These are phyloP conservation scores for Hibiscus tridactylites DNA, from an alignment of 345 rosid genomes.

Conservation along the genomic window DNA sequence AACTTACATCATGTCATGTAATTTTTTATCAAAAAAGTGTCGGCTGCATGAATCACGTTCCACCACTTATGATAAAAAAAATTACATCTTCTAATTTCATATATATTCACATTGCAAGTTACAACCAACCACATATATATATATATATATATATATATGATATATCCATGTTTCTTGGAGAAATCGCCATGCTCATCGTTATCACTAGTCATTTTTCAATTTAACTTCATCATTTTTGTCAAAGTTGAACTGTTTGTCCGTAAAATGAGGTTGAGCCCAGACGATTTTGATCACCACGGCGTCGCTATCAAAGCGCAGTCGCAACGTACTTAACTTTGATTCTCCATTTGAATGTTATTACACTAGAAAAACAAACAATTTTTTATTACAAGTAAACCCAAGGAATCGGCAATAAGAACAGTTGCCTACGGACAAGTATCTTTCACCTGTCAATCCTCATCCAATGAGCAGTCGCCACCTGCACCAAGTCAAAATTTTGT, in stretches of 20 bases:
- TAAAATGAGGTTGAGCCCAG: background rate
- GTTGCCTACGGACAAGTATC: conserved; percentile 19
- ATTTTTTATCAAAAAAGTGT: background rate
- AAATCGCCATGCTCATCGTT: background rate
- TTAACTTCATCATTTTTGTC: background rate
- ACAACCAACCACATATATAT: background rate
- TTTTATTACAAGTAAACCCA: background rate
- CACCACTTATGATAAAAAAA: background rate
- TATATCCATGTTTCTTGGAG: background rate
- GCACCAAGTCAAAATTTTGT: conserved; percentile 1
- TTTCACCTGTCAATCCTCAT: conserved; percentile 17
- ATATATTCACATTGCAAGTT: background rate
- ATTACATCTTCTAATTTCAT: background rate
- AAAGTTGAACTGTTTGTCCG: too few species aligned
- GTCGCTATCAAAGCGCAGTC: conserved; percentile 12
- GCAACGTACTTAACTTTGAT: conserved; percentile 24
- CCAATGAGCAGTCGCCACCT: conserved; percentile 22
- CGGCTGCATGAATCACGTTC: conserved; percentile 33
- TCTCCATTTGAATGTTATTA: conserved; percentile 1
- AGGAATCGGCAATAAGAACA: conserved; percentile 11
- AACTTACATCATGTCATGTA: background rate
- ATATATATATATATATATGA: background rate
- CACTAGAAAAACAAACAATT: background rate
- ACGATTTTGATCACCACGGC: background rate
- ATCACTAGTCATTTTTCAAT: background rate